Evolutionary conservation across 148 eudicot species (phyloP), one percentile per base, ranked within the genome.

Genomic region (Rhododendron molle): DNA sequence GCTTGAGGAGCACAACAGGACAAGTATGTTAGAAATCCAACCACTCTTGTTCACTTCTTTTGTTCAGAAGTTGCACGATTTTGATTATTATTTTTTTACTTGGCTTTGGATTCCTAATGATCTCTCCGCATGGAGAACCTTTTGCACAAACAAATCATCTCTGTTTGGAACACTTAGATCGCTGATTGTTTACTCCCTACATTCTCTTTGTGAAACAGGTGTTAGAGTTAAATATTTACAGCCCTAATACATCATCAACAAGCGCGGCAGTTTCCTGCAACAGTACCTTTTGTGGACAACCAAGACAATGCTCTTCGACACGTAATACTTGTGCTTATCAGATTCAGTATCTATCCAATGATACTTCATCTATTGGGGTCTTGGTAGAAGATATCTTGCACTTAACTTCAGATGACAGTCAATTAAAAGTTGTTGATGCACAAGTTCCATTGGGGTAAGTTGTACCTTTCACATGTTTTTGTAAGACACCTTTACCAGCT

Each of bases 351-450:
- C 91, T 95, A 28, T 93, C 97, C 0, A 88, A 78, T 67, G 86
- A 91, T 85, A 96, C 99, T 16, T 94, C 99, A 54, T 89, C 97
- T 36, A 50, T 92, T 28, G 99, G 99, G 72, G 83, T 91, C 87
- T 81, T 96, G 83, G 96, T 96, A 23, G 91, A 91, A 84, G 99
- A 96, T 88, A 81, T 92, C 36, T 81, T 96, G 90, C 99, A 92
- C 87, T 90, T 96, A 36, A 89, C 86, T 26, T 89, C 96, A 8
- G 92, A 93, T 73, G 81, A 88, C 26, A 60, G 67, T 87, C 86
- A 87, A 86, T 91, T 87, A 78, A 87, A 88, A 67, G 28, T 16
- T 28, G 88, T 93, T 46, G 87, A 92, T 34, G 96, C 92, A 43
- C 86, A 77, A 28, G 91, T 96, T 83, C 87, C 93, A 80, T 89